Evolutionary conservation across 345 rosid genomes (phyloP).

Genomic region (Toxicodendron radicans): DNA sequence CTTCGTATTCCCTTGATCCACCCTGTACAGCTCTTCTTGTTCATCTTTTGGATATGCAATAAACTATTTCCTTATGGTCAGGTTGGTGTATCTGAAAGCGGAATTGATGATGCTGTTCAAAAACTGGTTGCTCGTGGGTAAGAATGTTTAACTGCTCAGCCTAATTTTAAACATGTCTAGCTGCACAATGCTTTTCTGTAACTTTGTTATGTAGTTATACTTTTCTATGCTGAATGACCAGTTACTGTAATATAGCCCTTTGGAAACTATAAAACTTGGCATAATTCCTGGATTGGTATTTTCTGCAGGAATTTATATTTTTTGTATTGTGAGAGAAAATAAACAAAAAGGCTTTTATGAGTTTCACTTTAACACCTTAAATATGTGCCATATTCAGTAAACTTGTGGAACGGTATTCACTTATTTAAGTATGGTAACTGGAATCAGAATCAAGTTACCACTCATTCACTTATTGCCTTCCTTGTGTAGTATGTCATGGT

Average conservation of each 20-base stretch:
- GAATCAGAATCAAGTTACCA: constrained; percentile 1
- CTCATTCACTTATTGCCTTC: constrained; percentile 14
- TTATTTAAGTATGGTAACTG: constrained; percentile 5
- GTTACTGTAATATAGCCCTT: constrained; percentile 5
- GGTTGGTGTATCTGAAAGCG: constrained; percentile 89
- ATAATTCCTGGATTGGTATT: not conserved
- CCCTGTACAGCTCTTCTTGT: not conserved
- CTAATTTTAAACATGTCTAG: constrained; percentile 1
- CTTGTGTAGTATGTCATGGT: constrained; percentile 5
- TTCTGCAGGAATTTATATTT: not conserved
- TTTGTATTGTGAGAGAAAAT: not conserved
- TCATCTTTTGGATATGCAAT: not conserved
- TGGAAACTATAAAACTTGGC: not conserved
- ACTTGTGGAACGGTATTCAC: constrained; percentile 16
- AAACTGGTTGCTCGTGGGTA: constrained; percentile 94
- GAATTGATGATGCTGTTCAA: constrained; percentile 88
- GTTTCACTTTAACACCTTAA: not conserved
- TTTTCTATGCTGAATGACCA: not conserved
- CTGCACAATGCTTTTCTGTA: not conserved
- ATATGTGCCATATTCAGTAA: constrained; percentile 9
- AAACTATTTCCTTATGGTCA: constrained; percentile 26
- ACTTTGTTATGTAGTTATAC: not conserved
- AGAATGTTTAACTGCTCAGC: constrained; percentile 23
- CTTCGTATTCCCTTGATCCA: not conserved
- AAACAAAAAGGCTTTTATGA: constrained; percentile 1